These are phyloP conservation scores for Clarireedia homoeocarpa DNA, from an alignment of 2,329 filamentous ascomycete species.

Conservation along the genomic window DNA sequence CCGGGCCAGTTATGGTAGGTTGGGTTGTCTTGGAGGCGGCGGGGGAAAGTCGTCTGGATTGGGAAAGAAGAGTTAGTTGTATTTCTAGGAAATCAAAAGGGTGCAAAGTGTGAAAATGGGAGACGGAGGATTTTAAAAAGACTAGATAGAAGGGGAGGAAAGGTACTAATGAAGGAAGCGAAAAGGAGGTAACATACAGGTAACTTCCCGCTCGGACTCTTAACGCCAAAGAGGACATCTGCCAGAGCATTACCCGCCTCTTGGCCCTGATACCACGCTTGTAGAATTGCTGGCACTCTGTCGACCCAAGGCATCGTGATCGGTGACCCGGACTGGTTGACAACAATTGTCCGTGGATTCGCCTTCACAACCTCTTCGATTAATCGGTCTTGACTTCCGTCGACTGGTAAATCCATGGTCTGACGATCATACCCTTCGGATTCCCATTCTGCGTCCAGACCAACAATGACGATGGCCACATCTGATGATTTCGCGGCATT, in stretches of 20 bases:
- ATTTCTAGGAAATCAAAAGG: too few species aligned
- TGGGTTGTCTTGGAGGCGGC: conserved; percentile 55
- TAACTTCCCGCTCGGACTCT: conserved; percentile 61
- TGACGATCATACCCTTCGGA: conserved; percentile 64
- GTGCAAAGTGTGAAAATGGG: too few species aligned
- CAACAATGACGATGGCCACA: conserved; percentile 60
- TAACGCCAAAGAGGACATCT: conserved; percentile 55
- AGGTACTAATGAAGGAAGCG: neutral
- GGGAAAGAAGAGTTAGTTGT: conserved; percentile 1
- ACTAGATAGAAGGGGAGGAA: too few species aligned
- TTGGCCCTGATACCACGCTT: conserved; percentile 65
- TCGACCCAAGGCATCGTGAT: conserved; percentile 64
- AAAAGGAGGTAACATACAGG: conserved; percentile 32
- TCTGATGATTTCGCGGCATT: conserved; percentile 54
- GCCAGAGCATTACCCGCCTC: conserved; percentile 62
- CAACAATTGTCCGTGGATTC: conserved; percentile 59
- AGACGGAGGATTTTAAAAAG: too few species aligned
- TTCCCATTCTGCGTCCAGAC: conserved; percentile 68
- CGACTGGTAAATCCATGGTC: conserved; percentile 50
- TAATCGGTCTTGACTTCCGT: conserved; percentile 53
- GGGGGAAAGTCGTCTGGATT: conserved; percentile 55
- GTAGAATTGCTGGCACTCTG: conserved; percentile 56
- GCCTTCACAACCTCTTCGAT: conserved; percentile 53
- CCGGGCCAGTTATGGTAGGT: conserved; percentile 67
- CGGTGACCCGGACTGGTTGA: conserved; percentile 62